A percentile compares a stretch with the other conserved stretches of the same genome.
These are phyloP conservation scores for Globisporangium polare DNA, from an alignment of 352 stramenopile species.

Conservation along the genomic window DNA sequence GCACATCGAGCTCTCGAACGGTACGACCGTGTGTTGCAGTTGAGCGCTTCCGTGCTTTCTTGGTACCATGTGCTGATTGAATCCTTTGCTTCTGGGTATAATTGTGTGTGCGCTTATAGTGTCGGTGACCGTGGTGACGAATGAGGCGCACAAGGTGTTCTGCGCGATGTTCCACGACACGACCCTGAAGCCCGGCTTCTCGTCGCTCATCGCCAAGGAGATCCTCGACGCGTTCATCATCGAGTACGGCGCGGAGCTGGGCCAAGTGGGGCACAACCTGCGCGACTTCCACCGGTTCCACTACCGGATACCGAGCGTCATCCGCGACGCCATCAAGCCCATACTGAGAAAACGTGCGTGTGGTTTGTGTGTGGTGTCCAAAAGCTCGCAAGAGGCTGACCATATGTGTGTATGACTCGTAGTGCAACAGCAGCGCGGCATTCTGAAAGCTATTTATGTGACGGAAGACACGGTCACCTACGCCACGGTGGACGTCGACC, in stretches of 20 bases:
- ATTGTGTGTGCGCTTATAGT: conserved; percentile 36
- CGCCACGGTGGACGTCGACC: conserved; percentile 84
- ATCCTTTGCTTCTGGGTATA: background rate
- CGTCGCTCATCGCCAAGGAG: conserved; percentile 85
- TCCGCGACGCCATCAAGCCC: conserved; percentile 80
- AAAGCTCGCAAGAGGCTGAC: background rate
- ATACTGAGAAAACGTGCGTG: conserved; percentile 79
- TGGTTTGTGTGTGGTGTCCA: too few species aligned
- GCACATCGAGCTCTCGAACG: conserved; percentile 86
- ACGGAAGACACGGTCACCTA: conserved; percentile 78
- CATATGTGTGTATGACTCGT: conserved; percentile 6
- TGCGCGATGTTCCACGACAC: conserved; percentile 91
- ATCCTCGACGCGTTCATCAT: conserved; percentile 80
- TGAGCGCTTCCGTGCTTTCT: background rate
- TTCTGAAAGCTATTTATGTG: conserved; percentile 89
- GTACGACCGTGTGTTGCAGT: conserved; percentile 24
- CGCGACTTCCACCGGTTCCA: conserved; percentile 91
- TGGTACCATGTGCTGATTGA: too few species aligned
- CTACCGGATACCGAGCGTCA: conserved; percentile 75
- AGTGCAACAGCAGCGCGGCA: conserved; percentile 87
- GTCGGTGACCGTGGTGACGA: conserved; percentile 86
- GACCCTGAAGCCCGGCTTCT: conserved; percentile 72
- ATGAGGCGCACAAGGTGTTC: conserved; percentile 88
- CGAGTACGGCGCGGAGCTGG: conserved; percentile 73
- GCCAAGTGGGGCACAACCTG: conserved; percentile 85